Evolutionary conservation across 2,329 filamentous ascomycete genomes (phyloP), one percentile per base, ranked within the genome.

Genomic region (Leptoxyphium fumago): DNA sequence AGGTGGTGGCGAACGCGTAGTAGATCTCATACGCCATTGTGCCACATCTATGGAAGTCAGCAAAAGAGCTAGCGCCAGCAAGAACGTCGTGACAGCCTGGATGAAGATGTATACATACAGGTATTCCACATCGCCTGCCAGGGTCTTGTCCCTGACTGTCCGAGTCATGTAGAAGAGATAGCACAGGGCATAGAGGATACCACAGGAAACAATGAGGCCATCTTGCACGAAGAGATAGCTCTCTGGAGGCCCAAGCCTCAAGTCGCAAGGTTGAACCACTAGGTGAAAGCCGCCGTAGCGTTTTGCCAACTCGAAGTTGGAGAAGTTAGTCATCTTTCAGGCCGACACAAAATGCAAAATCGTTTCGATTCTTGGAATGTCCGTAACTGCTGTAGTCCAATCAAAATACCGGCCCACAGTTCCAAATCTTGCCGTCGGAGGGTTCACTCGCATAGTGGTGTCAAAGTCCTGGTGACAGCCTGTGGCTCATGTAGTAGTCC

Each of bases 231-330:
- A 64, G 36, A 65, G 59, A 50, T 66, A 65, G 45, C 58, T 61
- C 47, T 65, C 56, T 10, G 61, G 63, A 0, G 62, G 62, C 18
- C 59, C 50, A 9, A 64, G 53, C 1, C 56, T 59, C 1, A 64
- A 54, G 50, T 74, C 70, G 15, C 66, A 65, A 43, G 73, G 65
- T 52, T 76, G 69, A 41, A 67, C 71, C 2, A 76, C 65, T 1
- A 72, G 64, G 14, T 74, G 63, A 52, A 68, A 65, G 43, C 66
- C 60, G 21, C 64, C 64, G 49, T 48, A 52, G 39, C 49, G 36
- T n/a, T 54, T 47, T 10, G 60, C 55, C 14, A 59, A 49, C 34
- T 55, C 53, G 43, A 63, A 62, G 9, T 26, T 26, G 21, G 21
- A 26, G 21, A 7, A 26, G 21, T 26, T 26, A 26, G 57, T 21